Evolutionary conservation across 371 early-diverging fungal species (phyloP).

Genomic region (Apophysomyces elegans): DNA sequence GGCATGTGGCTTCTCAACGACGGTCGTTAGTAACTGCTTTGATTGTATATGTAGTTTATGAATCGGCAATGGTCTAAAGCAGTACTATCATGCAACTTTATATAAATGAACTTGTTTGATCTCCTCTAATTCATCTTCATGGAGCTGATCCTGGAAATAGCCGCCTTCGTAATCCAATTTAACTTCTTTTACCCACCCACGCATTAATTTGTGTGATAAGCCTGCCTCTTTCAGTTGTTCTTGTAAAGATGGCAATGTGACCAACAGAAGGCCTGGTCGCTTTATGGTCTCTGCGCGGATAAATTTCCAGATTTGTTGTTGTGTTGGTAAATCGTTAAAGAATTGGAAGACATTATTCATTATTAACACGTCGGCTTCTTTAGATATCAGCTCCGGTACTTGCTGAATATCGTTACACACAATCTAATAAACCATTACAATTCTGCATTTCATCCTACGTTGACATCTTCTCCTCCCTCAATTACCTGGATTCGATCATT

Average conservation of each 20-base stretch:
- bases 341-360: slow-evolving; percentile 75
- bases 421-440: slow-evolving; percentile 25
- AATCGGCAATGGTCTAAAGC: neutral
- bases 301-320: slow-evolving; percentile 66
- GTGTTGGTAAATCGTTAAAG: slow-evolving; percentile 54
- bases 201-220: slow-evolving; percentile 43
- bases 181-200: slow-evolving; percentile 55
- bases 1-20: too few species aligned
- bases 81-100: slow-evolving; percentile 50
- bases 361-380: slow-evolving; percentile 56
- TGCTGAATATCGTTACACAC: slow-evolving; percentile 57
- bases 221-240: slow-evolving; percentile 65
- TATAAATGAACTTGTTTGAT: slow-evolving; percentile 66
- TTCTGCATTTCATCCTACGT: neutral
- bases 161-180: slow-evolving; percentile 49
- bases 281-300: slow-evolving; percentile 53
- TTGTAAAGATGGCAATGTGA: slow-evolving; percentile 64
- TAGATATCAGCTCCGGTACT: slow-evolving; percentile 44
- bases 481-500: slow-evolving; percentile 61
- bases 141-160: slow-evolving; percentile 44
- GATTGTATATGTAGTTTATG: neutral
- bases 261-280: slow-evolving; percentile 52
- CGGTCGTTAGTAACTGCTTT: too few species aligned
- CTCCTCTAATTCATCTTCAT: slow-evolving; percentile 62
- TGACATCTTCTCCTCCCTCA: neutral